Evolutionary conservation across 73 alveolate species (phyloP), one percentile per base, ranked within the genome.

Genomic region (Paramecium biaurelia): DNA sequence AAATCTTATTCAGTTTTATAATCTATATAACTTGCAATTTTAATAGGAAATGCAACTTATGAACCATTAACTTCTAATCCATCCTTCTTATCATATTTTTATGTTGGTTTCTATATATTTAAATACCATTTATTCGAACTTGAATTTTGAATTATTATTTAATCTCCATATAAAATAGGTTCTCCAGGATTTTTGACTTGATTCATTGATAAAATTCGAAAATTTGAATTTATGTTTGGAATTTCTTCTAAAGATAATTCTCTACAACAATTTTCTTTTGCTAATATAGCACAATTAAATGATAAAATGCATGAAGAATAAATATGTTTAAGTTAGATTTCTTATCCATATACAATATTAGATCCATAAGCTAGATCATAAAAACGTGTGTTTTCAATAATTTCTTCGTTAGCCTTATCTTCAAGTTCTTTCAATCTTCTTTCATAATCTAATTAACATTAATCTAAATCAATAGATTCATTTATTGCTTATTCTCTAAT

Each of bases 121-220:
- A 79, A 12, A 6, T 2, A 30, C 90, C 90, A 79, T 24, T 23
- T 23, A 43, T 23, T 20, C 6, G 12, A 23, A 10, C n/a, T 7
- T 24, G 76, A 41, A 79, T 45, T 79, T 79, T 47, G 15, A 21
- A 79, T 79, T 23, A 79, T 79, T 9, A 79, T 38, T 45, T 79
- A 79, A 42, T 79, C 90, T 42, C 90, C 90, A 79, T 79, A 79
- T 24, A 79, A 34, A 23, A 79, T 42, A 5, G 90, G 90, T 79
- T 79, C 90, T 42, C 90, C 90, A 6, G 74, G 47, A 41, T 45
- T 24, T 45, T 79, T 79, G 8, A 41, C 74, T 24, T 79, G 9
- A 79, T 79, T 79, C 42, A 79, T 47, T 7, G 90, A 79, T 45
- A 79, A 20, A 20, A 79, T 42, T 24, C 74, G n/a, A 79, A 79